These are phyloP conservation scores for Panicum hallii DNA, from an alignment of 202 grass and related monocot genomes.

Conservation along the genomic window DNA sequence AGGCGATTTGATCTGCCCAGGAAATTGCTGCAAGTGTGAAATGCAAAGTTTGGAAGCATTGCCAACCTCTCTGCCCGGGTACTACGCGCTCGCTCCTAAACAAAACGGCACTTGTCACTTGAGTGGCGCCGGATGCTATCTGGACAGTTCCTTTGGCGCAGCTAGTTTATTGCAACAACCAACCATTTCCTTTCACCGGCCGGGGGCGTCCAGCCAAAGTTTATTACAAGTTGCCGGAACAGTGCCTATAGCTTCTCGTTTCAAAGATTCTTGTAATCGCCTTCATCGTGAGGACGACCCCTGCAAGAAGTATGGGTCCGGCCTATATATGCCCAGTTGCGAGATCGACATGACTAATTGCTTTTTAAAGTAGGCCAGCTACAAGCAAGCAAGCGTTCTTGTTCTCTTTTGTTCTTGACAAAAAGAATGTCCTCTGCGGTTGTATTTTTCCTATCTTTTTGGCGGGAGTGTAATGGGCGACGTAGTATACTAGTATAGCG, in stretches of 20 bases:
- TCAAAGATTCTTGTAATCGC: constrained; percentile 49
- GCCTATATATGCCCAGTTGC: background rate
- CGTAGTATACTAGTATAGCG: background rate
- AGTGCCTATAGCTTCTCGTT: background rate
- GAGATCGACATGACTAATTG: constrained; percentile 32
- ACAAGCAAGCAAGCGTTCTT: background rate
- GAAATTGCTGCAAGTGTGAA: constrained; percentile 34
- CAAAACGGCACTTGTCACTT: constrained; percentile 41
- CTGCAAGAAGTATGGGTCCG: background rate
- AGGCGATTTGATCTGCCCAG: constrained; percentile 15
- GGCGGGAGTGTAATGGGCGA: background rate
- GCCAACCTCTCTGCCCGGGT: constrained; percentile 30
- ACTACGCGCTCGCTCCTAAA: constrained; percentile 30
- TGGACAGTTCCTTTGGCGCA: background rate
- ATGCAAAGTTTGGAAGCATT: constrained; percentile 51
- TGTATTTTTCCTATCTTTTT: background rate
- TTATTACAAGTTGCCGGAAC: constrained; percentile 45
- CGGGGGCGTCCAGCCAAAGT: background rate
- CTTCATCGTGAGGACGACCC: constrained; percentile 13
- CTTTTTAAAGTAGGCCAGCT: constrained; percentile 3
- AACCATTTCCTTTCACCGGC: constrained; percentile 7
- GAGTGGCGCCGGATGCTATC: background rate
- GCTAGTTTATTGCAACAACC: constrained; percentile 11
- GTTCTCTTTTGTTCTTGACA: background rate
- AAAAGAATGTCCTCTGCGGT: constrained; percentile 3